These are phyloP conservation scores for Biscogniauxia marginata DNA, from an alignment of 2,329 filamentous ascomycete species.

Conservation along the genomic window DNA sequence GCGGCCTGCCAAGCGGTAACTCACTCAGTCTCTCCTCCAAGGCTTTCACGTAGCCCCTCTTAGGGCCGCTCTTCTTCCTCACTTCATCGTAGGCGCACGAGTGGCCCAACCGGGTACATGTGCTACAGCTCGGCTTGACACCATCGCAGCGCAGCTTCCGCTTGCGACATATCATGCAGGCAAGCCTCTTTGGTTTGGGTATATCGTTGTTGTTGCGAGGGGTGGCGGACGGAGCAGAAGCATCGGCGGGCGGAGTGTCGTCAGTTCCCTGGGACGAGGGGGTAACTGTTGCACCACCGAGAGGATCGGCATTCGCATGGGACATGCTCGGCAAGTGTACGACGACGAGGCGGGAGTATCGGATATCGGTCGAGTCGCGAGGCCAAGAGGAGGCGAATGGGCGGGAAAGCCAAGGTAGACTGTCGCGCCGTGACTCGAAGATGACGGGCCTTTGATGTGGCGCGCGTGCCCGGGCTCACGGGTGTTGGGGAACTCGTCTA, in stretches of 20 bases:
- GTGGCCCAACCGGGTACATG: constrained; percentile 82
- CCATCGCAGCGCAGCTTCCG: constrained; percentile 91
- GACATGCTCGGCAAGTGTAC: constrained; percentile 20
- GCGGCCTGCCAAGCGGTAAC: constrained; percentile 32
- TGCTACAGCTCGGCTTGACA: constrained; percentile 78
- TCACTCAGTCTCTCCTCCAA: constrained; percentile 88
- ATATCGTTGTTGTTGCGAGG: constrained; percentile 54
- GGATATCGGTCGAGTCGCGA: neutral
- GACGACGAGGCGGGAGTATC: neutral
- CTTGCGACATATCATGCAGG: constrained; percentile 91
- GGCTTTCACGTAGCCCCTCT: constrained; percentile 91
- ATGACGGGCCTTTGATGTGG: neutral
- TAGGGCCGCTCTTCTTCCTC: constrained; percentile 90
- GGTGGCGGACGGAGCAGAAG: constrained; percentile 33
- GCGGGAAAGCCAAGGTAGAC: neutral
- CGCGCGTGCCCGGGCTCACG: neutral
- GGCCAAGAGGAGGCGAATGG: neutral
- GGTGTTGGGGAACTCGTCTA: neutral
- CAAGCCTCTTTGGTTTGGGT: constrained; percentile 86
- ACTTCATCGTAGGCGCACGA: constrained; percentile 89
- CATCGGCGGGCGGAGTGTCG: constrained; percentile 37
- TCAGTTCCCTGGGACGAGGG: constrained; percentile 40
- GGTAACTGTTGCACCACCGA: constrained; percentile 21
- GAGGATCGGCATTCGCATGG: constrained; percentile 16
- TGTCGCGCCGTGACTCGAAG: neutral